phyloP scores from a whole-genome alignment of 176 grass and related monocot species.

The Oryza coarctata region DNA sequence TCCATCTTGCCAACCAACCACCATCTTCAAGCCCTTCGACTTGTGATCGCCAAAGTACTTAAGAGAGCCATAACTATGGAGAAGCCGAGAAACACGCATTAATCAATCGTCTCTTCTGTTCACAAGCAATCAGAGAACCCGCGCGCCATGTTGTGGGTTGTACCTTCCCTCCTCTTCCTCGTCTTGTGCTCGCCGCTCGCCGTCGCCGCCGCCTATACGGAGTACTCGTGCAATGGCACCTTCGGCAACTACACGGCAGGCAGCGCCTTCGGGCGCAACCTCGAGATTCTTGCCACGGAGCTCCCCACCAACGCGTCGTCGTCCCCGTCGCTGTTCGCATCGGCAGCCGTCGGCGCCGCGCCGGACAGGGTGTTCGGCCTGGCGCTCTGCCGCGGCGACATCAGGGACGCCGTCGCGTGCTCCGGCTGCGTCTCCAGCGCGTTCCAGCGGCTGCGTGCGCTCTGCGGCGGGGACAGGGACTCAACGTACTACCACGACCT shows the following conservation, averaged over 20 bases:
- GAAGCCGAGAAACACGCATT: neutral
- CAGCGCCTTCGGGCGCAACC: constrained; percentile 46
- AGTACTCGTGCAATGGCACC: constrained; percentile 43
- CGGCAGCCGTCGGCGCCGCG: constrained; percentile 1
- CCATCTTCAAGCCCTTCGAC: constrained; percentile 9
- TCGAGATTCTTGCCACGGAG: neutral
- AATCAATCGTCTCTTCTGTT: neutral
- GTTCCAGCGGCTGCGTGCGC: neutral
- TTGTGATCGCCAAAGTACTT: neutral
- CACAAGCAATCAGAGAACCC: neutral
- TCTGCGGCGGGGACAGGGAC: constrained; percentile 31
- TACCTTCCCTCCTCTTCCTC: neutral
- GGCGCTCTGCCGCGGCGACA: constrained; percentile 58
- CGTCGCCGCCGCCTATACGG: constrained; percentile 19
- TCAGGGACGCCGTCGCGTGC: constrained; percentile 31
- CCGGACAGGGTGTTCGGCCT: constrained; percentile 42
- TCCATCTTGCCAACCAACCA: neutral
- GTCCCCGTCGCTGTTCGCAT: constrained; percentile 15
- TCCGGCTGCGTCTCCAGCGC: constrained; percentile 36
- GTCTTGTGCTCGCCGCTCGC: neutral
- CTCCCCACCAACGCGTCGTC: constrained; percentile 29
- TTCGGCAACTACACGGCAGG: constrained; percentile 33
- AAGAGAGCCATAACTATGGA: neutral
- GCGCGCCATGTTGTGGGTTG: neutral
- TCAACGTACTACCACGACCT: constrained; percentile 56